phyloP scores from a whole-genome alignment of 129 eudicot species.

The Apium graveolens region DNA sequence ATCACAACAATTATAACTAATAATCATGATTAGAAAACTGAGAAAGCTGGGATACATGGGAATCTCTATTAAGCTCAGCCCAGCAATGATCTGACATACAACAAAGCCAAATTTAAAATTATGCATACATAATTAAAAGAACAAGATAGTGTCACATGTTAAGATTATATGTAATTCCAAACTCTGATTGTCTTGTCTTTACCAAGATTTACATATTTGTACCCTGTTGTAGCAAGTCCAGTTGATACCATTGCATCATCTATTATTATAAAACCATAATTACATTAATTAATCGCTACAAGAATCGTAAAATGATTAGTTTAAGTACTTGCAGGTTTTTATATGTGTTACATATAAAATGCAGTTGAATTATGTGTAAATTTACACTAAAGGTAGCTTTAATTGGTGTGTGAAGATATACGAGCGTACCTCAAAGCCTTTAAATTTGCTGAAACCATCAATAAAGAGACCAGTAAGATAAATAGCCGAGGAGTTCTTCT shows the following conservation, averaged over 20 bases:
- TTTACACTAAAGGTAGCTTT: too few species aligned
- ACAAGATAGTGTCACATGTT: not conserved
- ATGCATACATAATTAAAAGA: not conserved
- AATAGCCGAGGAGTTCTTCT: conserved; percentile 56
- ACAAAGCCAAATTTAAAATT: not conserved
- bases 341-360: too few species aligned
- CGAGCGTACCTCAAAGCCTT: conserved; percentile 65
- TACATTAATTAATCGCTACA: too few species aligned
- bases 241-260: conserved; percentile 87
- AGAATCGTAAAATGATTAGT: not conserved
- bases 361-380: too few species aligned
- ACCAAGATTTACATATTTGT: too few species aligned
- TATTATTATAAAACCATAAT: too few species aligned
- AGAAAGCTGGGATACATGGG: too few species aligned
- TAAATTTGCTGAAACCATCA: conserved; percentile 43
- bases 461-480: conserved; percentile 60
- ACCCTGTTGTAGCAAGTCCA: too few species aligned
- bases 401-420: not conserved
- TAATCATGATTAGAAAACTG: not conserved
- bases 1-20: not conserved
- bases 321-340: too few species aligned
- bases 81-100: too few species aligned
- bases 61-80: too few species aligned
- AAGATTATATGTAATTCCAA: conserved; percentile 31
- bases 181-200: too few species aligned